Conservation (phyloP, 306 rosid genomes). For the Dicorynia guianensis region DNA sequence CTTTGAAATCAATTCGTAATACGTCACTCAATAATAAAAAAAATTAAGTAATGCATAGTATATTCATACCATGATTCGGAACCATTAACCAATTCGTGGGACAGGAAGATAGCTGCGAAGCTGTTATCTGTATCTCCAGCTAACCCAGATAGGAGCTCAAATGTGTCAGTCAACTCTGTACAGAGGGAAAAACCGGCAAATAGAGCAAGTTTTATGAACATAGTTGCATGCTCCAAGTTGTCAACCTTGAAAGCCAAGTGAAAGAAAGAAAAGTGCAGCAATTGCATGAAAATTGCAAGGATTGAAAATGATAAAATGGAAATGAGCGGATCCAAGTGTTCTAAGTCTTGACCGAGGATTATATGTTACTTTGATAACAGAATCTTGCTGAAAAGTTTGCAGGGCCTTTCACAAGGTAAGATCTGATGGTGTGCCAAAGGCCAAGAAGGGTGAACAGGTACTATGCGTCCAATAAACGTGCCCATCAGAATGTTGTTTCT, state of each 20-base stretch:
- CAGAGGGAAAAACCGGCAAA: constrained; percentile 79
- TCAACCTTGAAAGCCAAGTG: constrained; percentile 64
- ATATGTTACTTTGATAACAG: constrained; percentile 69
- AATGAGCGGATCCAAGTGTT: constrained; percentile 82
- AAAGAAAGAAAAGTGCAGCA: constrained; percentile 71
- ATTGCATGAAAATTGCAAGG: constrained; percentile 66
- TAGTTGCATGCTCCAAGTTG: constrained; percentile 88
- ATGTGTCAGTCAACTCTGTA: constrained; percentile 62
- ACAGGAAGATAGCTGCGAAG: no score
- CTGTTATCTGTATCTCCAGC: no score
- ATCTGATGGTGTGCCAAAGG: constrained; percentile 80
- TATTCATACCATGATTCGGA: no score
- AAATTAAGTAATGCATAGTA: no score
- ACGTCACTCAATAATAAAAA: no score
- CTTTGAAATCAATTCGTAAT: no score
- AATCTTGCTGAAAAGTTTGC: constrained; percentile 65
- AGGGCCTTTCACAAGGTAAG: constrained; percentile 72
- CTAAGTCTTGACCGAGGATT: constrained; percentile 55
- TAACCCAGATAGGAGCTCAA: constrained; percentile 65
- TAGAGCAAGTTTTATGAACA: constrained; percentile 85
- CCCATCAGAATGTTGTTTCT: constrained; percentile 61
- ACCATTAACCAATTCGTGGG: no score
- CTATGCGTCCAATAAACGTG: constrained; percentile 65
- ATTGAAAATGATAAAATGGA: constrained; percentile 70
- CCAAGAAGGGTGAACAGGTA: constrained; percentile 77